These are phyloP conservation scores for Lecanicillium sp. DNA, from an alignment of 2,329 filamentous ascomycete genomes.

Conservation along the genomic window DNA sequence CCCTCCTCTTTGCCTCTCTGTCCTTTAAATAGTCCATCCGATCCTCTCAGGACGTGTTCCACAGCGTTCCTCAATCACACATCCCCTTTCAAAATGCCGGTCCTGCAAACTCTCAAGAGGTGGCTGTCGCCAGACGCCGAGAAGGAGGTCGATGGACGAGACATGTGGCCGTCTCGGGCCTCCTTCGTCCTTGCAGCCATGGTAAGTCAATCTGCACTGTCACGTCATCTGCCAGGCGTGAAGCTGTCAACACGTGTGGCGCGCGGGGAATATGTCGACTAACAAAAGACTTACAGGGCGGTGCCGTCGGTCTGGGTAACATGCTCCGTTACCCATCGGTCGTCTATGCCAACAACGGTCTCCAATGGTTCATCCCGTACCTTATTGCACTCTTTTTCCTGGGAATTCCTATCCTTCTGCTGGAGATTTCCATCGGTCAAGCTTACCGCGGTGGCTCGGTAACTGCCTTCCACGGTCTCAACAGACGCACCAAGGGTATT, in stretches of 20 bases:
- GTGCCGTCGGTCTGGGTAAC: conserved; percentile 45
- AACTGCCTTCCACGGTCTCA: conserved; percentile 40
- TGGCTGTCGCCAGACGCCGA: conserved; percentile 9
- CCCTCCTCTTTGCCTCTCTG: no score
- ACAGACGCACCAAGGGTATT: conserved; percentile 39
- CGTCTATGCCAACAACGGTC: conserved; percentile 46
- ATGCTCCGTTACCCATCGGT: conserved; percentile 46
- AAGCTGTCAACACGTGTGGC: no score
- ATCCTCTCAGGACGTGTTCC: no score
- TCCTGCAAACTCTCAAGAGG: conserved; percentile 4
- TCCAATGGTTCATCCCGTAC: conserved; percentile 50
- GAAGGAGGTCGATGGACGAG: conserved; percentile 10
- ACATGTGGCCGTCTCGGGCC: conserved; percentile 9
- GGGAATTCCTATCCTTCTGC: conserved; percentile 42
- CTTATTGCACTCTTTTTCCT: conserved; percentile 40
- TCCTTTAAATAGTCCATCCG: no score
- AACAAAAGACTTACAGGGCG: conserved; percentile 24
- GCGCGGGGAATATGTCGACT: no score
- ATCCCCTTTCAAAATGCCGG: background rate
- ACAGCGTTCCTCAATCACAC: no score
- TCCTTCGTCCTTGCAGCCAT: conserved; percentile 8
- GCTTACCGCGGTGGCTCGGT: conserved; percentile 44
- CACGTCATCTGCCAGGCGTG: no score
- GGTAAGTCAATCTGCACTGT: conserved; percentile 4
- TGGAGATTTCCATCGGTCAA: conserved; percentile 59